A percentile compares a stretch with the other conserved stretches of the same genome.
Conservation (phyloP, 2,329 filamentous ascomycete species). For the Epichloe festucae region DNA sequence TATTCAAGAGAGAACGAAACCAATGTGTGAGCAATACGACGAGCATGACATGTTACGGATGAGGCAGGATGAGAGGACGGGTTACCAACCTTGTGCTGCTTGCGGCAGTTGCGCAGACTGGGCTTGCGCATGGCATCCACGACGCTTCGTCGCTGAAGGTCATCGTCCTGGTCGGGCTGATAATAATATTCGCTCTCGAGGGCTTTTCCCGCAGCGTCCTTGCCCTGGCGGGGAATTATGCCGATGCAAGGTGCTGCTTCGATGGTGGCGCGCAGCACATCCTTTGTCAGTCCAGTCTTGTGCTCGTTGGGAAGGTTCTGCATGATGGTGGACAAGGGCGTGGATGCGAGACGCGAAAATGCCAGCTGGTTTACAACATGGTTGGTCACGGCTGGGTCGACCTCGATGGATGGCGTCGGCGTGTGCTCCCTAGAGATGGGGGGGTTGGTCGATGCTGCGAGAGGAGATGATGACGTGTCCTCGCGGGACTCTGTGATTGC, state of each 20-base stretch:
- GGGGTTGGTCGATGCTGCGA: slow-evolving; percentile 9
- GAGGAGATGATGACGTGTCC: slow-evolving; percentile 13
- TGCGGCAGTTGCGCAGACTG: slow-evolving; percentile 76
- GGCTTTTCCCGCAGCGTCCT: slow-evolving; percentile 86
- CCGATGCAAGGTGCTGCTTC: slow-evolving; percentile 69
- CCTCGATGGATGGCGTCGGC: slow-evolving; percentile 15
- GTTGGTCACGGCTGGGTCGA: slow-evolving; percentile 48
- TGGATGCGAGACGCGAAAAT: slow-evolving; percentile 84
- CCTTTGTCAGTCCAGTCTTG: slow-evolving; percentile 43
- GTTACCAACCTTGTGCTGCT: slow-evolving; percentile 80
- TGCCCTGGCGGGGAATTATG: slow-evolving; percentile 79
- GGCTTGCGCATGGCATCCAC: slow-evolving; percentile 80
- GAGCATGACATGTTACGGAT: background rate
- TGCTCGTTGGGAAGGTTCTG: slow-evolving; percentile 64
- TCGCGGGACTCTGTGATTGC: background rate
- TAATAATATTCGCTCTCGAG: slow-evolving; percentile 98
- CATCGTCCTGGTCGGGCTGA: slow-evolving; percentile 71
- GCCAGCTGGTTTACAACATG: slow-evolving; percentile 93
- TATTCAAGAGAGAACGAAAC: slow-evolving; percentile 15
- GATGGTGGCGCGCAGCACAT: slow-evolving; percentile 57
- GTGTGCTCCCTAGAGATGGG: slow-evolving; percentile 10
- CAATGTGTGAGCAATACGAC: background rate
- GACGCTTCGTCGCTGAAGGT: slow-evolving; percentile 68
- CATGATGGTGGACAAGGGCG: slow-evolving; percentile 79
- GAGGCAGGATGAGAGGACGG: background rate